Evolutionary conservation across 257 asterid species (phyloP).

Genomic region (Solanum virginianum): DNA sequence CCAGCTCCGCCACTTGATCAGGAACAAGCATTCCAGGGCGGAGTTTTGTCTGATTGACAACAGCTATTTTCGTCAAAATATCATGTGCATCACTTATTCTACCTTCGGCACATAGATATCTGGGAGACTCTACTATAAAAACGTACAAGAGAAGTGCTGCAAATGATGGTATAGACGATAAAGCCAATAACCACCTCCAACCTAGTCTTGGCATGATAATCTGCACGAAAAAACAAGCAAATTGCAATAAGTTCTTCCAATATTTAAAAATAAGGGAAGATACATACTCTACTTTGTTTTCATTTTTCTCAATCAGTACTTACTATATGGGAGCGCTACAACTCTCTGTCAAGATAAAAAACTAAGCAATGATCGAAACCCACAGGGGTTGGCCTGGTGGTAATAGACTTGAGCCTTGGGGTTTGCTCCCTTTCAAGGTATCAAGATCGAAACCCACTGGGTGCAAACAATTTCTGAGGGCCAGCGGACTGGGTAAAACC

Average conservation of each 20-base stretch:
- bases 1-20: constrained; percentile 11
- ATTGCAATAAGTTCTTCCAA: background rate
- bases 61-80: constrained; percentile 39
- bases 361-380: background rate
- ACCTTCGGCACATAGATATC: constrained; percentile 43
- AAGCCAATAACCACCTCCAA: constrained; percentile 76
- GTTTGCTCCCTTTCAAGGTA: no score
- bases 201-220: constrained; percentile 51
- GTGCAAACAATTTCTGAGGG: no score
- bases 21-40: constrained; percentile 53
- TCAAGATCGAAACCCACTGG: no score
- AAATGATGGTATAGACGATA: constrained; percentile 57
- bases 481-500: no score
- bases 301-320: background rate
- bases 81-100: constrained; percentile 33
- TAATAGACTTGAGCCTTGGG: no score
- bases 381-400: no score
- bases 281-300: background rate
- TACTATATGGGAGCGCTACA: background rate
- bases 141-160: constrained; percentile 39
- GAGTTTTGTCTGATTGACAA: constrained; percentile 32
- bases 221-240: constrained; percentile 12
- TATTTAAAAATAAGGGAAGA: background rate
- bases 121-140: constrained; percentile 54
- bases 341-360: background rate